Conservation (phyloP, 352 stramenopile genomes). For the Thalassiosira ordinaria region DNA sequence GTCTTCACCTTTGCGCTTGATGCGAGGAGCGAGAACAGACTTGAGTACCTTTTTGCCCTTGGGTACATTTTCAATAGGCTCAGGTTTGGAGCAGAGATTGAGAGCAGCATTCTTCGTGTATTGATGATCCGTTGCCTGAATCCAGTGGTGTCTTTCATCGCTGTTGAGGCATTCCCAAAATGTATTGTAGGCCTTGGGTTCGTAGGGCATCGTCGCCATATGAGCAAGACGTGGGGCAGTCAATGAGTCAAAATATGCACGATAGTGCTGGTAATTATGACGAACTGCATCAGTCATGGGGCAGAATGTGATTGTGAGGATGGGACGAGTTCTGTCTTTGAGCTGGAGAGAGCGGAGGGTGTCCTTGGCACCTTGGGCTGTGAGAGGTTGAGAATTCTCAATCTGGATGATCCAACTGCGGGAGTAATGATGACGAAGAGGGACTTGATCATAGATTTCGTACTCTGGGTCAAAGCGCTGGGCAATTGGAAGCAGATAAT, state of each 20-base stretch:
- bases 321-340: too few relatives aligned
- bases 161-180: neutral
- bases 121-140: conserved; percentile 7
- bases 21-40: conserved; percentile 16
- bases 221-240: neutral
- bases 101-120: conserved; percentile 10
- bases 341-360: neutral
- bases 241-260: conserved; percentile 17
- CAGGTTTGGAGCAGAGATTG: neutral
- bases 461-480: neutral
- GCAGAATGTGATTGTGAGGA: conserved; percentile 15
- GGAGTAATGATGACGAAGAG: conserved; percentile 13
- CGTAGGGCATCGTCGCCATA: neutral
- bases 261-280: conserved; percentile 5
- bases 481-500: conserved; percentile 16
- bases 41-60: neutral
- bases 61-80: conserved; percentile 1
- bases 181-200: neutral
- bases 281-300: conserved; percentile 8
- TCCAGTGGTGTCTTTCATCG: neutral
- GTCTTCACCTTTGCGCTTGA: conserved; percentile 8
- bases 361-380: neutral
- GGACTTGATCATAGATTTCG: conserved; percentile 7
- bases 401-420: conserved; percentile 16
- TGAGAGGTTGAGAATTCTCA: conserved; percentile 11